Conservation (phyloP, 2,329 filamentous ascomycete genomes). For the Corniculantispora saksenae region DNA sequence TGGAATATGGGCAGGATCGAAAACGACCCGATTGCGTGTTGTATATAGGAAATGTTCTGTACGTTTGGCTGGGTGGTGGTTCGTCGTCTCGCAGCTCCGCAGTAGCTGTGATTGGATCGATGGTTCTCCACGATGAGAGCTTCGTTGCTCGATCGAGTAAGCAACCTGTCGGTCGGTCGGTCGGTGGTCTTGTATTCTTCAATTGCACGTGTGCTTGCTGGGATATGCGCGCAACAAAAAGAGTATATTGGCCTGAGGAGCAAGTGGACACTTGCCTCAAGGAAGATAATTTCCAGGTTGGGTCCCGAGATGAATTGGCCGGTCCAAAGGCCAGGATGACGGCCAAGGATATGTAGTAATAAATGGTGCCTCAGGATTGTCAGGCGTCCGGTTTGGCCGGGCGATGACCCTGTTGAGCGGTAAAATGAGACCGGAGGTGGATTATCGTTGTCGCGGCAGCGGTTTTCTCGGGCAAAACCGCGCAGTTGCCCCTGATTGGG, state of each 20-base stretch:
- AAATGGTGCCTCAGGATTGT: slow-evolving; percentile 16
- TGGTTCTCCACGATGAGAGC: too few species aligned
- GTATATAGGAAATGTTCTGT: too few species aligned
- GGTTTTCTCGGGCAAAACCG: slow-evolving; percentile 43
- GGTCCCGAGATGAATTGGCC: neutral
- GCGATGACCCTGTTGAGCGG: neutral
- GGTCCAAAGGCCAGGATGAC: neutral
- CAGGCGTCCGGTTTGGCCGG: neutral
- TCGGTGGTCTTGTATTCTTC: too few species aligned
- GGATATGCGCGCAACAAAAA: too few species aligned
- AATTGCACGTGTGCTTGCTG: too few species aligned
- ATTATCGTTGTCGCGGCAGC: slow-evolving; percentile 41
- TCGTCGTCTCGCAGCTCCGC: too few species aligned
- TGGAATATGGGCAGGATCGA: too few species aligned
- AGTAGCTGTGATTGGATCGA: too few species aligned
- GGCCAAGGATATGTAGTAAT: slow-evolving; percentile 3
- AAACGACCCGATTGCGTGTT: too few species aligned
- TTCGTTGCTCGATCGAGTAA: neutral
- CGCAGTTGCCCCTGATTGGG: slow-evolving; percentile 39
- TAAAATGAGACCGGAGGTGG: slow-evolving; percentile 27
- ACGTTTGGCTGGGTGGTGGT: too few species aligned
- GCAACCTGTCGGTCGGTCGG: too few species aligned
- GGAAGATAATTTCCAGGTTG: neutral
- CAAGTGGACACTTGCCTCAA: neutral
- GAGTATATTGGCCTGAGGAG: too few species aligned